Base-by-base conservation (phyloP, 139 green algal genomes). In the Dunaliella sp. region DNA sequence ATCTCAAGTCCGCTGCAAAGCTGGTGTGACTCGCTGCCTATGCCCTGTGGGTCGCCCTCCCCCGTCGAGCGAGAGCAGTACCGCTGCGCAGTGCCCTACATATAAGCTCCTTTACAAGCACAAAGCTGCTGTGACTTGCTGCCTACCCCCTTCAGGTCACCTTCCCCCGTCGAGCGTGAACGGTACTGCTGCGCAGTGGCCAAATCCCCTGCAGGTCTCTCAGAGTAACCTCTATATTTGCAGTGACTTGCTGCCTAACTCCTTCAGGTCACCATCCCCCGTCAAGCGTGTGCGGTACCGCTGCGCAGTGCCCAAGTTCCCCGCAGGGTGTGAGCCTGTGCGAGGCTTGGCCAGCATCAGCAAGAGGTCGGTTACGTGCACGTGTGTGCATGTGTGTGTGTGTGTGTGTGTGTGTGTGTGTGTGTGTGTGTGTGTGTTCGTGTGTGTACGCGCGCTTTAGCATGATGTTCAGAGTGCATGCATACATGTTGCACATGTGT, bases 331-430 rank as follows among this genome's bases (percentile, higher is more conserved):
- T 38, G 90, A 91, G 83, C 82, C 36, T 2, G 31, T 87, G 21
- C 88, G 91, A 21, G 90, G 83, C 16, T 38, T 93, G 59, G 84
- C 90, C 2, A 75, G 81, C 7, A 32, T 95, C 59, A 89, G 86
- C 87, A 94, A 93, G 87, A 89, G 73, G 73, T 78, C 16, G 3
- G 73, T 28, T 32, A 22, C 73, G 7, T 16, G 7, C 21, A 80
- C 12, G 7, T 80, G 74, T 33, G 74, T 80, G 74, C 74, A 80
- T 22, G 12, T 80, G 74, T 80, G 74, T 22, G 21, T 32, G 16
- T 65, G 48, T 65, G 48, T 65, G 48, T 65, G 48, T 65, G 48
- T 65, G 48, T 65, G 7, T 16, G 16, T 65, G 48, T 65, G 16
- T 16, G 7, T 26, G 48, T 26, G 48, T 26, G 48, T 65, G 7